Conservation (phyloP, 163 green algal genomes). For the Scenedesmus sp. region DNA sequence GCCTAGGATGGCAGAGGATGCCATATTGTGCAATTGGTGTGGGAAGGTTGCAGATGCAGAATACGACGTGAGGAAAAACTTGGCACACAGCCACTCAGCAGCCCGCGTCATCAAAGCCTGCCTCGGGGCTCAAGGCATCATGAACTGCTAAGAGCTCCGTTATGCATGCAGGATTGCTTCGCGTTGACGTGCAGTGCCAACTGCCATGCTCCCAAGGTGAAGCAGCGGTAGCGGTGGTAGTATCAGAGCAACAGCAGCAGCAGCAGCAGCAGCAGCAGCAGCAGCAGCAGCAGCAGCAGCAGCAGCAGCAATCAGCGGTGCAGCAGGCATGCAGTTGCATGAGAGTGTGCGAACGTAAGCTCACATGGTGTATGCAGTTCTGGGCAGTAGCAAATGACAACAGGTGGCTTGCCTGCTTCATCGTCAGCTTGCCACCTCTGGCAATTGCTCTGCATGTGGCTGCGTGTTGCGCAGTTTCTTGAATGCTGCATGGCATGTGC, state of each 20-base stretch:
- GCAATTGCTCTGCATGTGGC: too few species aligned
- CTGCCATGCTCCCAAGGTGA: background rate
- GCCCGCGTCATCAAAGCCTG: background rate
- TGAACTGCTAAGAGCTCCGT: background rate
- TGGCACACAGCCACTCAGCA: background rate
- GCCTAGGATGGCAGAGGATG: background rate
- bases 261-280: background rate
- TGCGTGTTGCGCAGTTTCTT: too few species aligned
- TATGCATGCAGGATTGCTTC: background rate
- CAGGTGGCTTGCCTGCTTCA: too few species aligned
- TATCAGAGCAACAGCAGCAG: background rate
- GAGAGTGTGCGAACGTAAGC: background rate
- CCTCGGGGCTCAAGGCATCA: background rate
- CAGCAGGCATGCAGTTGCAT: background rate
- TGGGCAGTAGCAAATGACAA: too few species aligned
- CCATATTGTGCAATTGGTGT: background rate
- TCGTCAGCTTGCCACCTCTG: too few species aligned
- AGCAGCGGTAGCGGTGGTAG: background rate
- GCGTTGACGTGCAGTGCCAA: constrained; percentile 2
- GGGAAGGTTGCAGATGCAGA: background rate
- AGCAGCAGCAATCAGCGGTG: too few species aligned
- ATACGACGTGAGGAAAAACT: background rate
- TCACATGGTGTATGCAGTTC: too few species aligned
- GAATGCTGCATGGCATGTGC: too few species aligned
- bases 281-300: background rate